A percentile compares a stretch with the other conserved stretches of the same genome.
Evolutionary conservation across 73 alveolate genomes (phyloP).

Genomic region (Tetrahymena thermophila): DNA sequence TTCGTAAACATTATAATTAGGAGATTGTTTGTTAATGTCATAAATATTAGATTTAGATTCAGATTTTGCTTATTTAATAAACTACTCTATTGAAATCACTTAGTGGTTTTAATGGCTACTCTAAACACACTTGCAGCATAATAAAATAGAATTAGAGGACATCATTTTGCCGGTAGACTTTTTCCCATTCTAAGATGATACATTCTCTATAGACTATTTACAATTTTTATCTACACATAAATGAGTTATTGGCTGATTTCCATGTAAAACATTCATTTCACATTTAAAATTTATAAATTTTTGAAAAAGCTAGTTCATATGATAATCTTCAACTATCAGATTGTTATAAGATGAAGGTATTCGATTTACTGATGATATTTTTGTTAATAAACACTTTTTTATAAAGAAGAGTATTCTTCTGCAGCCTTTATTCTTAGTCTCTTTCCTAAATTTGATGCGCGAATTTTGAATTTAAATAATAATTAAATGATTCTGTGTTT

Average conservation of each 20-base stretch:
- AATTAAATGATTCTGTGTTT: background rate
- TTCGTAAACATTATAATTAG: background rate
- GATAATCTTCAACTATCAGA: background rate
- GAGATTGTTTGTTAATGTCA: background rate
- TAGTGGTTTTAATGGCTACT: background rate
- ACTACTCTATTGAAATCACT: background rate
- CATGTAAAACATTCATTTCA: background rate
- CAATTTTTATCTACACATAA: background rate
- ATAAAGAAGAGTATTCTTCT: background rate
- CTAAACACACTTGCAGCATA: background rate
- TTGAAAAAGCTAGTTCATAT: background rate
- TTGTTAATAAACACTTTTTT: background rate
- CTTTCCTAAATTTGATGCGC: background rate
- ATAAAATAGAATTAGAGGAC: background rate
- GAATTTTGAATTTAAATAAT: background rate
- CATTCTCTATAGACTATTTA: background rate
- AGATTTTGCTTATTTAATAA: background rate
- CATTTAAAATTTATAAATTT: background rate
- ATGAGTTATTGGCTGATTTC: background rate
- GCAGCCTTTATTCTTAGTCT: background rate
- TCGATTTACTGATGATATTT: background rate
- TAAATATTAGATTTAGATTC: background rate
- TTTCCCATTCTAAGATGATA: background rate
- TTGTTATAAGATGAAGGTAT: background rate
- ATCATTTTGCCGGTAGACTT: background rate